Percentiles rank a stretch among this genome's conserved stretches.
These are phyloP conservation scores for Sophora flavescens DNA, from an alignment of 306 rosid genomes.

Conservation along the genomic window DNA sequence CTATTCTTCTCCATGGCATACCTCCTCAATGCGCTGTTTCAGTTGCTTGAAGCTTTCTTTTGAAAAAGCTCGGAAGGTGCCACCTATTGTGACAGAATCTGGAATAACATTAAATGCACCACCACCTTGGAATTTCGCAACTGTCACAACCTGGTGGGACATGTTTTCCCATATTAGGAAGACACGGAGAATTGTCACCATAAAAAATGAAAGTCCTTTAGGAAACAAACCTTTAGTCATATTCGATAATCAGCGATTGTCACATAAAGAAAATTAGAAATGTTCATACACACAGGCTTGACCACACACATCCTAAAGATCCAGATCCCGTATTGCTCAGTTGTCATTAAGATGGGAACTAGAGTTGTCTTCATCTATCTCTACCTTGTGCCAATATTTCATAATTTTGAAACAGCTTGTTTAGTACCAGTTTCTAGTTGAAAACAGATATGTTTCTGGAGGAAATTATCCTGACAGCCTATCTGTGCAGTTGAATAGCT, in stretches of 20 bases:
- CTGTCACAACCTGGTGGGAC: conserved; percentile 69
- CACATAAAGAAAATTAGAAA: background rate
- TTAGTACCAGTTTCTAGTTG: background rate
- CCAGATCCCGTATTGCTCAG: background rate
- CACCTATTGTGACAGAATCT: conserved; percentile 78
- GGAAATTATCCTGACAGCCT: background rate
- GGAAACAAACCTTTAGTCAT: background rate
- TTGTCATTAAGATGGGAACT: conserved; percentile 4
- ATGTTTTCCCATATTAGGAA: conserved; percentile 26
- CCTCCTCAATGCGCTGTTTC: conserved; percentile 72
- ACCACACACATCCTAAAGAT: background rate
- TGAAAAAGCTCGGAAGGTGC: conserved; percentile 81
- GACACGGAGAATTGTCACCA: conserved; percentile 28
- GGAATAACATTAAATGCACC: conserved; percentile 86
- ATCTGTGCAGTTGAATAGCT: background rate
- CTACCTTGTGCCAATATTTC: background rate
- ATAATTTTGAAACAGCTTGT: background rate
- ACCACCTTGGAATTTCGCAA: conserved; percentile 77
- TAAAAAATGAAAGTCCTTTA: conserved; percentile 22
- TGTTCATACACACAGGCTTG: background rate
- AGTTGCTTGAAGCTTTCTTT: conserved; percentile 60
- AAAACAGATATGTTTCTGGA: no score
- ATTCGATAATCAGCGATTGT: background rate
- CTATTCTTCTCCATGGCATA: conserved; percentile 32
- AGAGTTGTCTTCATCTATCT: conserved; percentile 8